phyloP scores from a whole-genome alignment of 1,139 yeast genomes.

The Entelexis sorbosivorans region DNA sequence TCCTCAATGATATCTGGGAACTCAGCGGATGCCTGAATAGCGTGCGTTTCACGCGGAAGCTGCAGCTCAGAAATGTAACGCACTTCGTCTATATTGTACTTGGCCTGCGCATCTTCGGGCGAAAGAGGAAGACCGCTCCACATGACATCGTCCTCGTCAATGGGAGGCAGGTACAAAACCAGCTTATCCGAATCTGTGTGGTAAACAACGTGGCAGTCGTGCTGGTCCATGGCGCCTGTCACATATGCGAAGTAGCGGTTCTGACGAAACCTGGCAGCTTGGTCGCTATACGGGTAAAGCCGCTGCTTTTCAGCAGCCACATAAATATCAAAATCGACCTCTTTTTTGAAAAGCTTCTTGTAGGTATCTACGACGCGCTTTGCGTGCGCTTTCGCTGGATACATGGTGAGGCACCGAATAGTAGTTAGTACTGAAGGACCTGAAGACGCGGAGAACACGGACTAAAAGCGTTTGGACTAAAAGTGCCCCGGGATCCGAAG shows the following conservation, averaged over 20 bases:
- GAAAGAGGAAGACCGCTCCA: conserved; percentile 87
- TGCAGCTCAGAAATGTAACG: conserved; percentile 44
- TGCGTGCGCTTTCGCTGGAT: conserved; percentile 52
- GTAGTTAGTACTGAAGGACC: too few relatives aligned
- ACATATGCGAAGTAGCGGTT: conserved; percentile 81
- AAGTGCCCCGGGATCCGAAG: too few relatives aligned
- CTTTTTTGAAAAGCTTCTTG: conserved; percentile 25
- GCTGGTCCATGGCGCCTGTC: conserved; percentile 64
- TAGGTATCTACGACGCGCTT: conserved; percentile 35
- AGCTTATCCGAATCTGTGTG: conserved; percentile 44
- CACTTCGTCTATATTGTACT: conserved; percentile 75
- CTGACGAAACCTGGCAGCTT: conserved; percentile 68
- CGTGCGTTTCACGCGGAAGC: conserved; percentile 29
- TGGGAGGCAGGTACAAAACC: conserved; percentile 65
- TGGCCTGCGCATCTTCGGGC: conserved; percentile 49
- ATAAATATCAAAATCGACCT: conserved; percentile 34
- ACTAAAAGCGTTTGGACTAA: background rate
- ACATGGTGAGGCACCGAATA: too few relatives aligned
- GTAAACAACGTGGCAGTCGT: conserved; percentile 63
- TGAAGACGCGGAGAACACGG: background rate
- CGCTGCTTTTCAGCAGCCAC: conserved; percentile 58
- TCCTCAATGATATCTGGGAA: conserved; percentile 22
- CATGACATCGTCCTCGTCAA: conserved; percentile 84
- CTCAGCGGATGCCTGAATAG: conserved; percentile 34
- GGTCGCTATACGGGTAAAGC: conserved; percentile 70